Base-by-base conservation (phyloP, 2,329 filamentous ascomycete genomes). In the Moelleriella libera region DNA sequence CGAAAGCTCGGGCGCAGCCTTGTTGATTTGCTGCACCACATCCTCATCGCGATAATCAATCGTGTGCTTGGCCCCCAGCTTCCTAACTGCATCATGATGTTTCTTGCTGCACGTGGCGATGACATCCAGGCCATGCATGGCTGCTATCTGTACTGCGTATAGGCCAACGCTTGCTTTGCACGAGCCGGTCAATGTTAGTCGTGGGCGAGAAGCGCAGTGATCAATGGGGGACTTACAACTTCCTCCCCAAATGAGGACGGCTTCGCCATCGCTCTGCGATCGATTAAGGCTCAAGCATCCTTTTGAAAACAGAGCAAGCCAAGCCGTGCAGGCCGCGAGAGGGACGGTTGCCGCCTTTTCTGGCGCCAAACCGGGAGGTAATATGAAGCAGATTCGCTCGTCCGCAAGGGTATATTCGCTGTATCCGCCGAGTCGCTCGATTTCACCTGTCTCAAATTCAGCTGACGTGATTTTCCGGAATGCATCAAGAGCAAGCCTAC, bases 161-260 rank as follows among this genome's bases (percentile, higher is more conserved):
- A 59, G 52, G 2, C 64, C 64, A 4, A 67, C 64, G 42, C 63
- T 67, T 28, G 63, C 63, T 67, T 43, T 37, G 47, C 30, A n/a
- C 34, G 34, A 8, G 3, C 40, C 11, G 14, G 40, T 41, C 14
- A 39, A 12, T 12, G 8, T 12, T 39, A 39, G 8, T 8, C 34
- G 9, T 39, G 34, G 4, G 34, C 21, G 21, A 21, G 21, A 21
- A 21, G 21, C 21, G 21, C 21, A 21, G 21, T 21, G 3, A 21
- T 21, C 21, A 39, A 39, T 39, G 34, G 34, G 34, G 34, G 34
- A 44, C 42, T 55, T 58, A 62, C 67, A 69, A 39, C 66, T 69
- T 34, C 67, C 68, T 28, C 65, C 68, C 64, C 65, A 72, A 11
- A 71, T 57, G 5, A 72, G 55, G 4, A 72, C 53, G 4, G 50